Conservation (phyloP, 2,329 filamentous ascomycete species). For the Aspergillus proliferans region DNA sequence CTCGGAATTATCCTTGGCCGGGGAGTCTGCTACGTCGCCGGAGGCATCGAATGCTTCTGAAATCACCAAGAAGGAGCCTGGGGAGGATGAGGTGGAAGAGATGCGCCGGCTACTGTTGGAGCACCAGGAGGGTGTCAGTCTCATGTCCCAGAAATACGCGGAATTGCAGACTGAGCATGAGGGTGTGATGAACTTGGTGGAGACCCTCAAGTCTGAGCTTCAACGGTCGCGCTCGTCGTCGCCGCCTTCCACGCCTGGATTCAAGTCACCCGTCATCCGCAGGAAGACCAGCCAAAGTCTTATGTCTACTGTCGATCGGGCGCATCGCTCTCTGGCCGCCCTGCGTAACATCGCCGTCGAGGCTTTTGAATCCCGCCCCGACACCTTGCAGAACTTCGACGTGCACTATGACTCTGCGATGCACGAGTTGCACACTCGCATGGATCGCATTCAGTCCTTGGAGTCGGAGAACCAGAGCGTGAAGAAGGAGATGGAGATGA, state of each 20-base stretch:
- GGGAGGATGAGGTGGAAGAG: conserved; percentile 55
- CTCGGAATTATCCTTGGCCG: conserved; percentile 84
- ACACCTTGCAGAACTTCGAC: conserved; percentile 87
- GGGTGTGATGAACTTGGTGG: conserved; percentile 75
- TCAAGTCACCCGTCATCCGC: conserved; percentile 66
- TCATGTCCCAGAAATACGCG: conserved; percentile 72
- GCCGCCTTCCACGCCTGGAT: conserved; percentile 40
- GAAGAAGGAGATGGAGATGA: conserved; percentile 94
- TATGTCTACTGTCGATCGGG: conserved; percentile 72
- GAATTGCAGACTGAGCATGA: conserved; percentile 76
- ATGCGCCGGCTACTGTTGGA: conserved; percentile 66
- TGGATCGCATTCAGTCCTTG: conserved; percentile 82
- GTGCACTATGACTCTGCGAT: conserved; percentile 85
- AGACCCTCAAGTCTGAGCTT: conserved; percentile 83
- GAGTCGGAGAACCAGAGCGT: conserved; percentile 76
- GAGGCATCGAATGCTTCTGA: conserved; percentile 54
- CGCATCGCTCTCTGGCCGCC: conserved; percentile 83
- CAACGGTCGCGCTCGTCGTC: conserved; percentile 67
- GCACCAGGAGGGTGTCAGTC: conserved; percentile 67
- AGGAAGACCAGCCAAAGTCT: conserved; percentile 89
- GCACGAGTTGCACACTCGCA: conserved; percentile 80
- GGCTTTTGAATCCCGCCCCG: conserved; percentile 73
- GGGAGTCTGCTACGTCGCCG: conserved; percentile 64
- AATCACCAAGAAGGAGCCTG: conserved; percentile 22
- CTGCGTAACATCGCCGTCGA: conserved; percentile 83